phyloP scores from a whole-genome alignment of 306 rosid genomes.

The Potentilla sterilis region DNA sequence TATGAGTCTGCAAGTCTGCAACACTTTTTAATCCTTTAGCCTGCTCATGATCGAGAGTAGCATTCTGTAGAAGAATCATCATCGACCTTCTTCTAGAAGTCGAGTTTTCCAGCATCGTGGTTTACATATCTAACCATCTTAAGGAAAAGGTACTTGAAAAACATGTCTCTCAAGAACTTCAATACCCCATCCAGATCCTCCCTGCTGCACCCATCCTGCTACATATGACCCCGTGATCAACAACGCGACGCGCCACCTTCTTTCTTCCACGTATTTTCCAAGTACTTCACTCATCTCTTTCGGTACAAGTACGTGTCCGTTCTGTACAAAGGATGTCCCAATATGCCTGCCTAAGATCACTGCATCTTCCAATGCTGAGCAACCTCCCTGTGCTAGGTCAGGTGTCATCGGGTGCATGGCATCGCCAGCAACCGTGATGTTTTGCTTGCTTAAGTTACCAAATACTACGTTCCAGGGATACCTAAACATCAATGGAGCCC shows the following conservation, averaged over 20 bases:
- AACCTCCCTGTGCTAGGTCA: slow-evolving; percentile 21
- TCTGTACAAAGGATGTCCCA: too few relatives aligned
- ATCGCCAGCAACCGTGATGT: slow-evolving; percentile 25
- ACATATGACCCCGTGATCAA: slow-evolving; percentile 17
- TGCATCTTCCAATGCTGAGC: neutral
- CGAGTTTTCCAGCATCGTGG: slow-evolving; percentile 27
- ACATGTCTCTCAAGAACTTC: slow-evolving; percentile 22
- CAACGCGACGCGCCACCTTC: slow-evolving; percentile 24
- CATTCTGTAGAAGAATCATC: too few relatives aligned
- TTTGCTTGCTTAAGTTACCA: neutral
- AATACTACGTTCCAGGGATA: slow-evolving; percentile 20
- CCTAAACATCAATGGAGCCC: slow-evolving; percentile 20
- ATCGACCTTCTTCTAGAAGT: neutral
- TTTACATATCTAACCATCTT: neutral
- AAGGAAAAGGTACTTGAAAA: neutral
- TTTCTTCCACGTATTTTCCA: slow-evolving; percentile 16
- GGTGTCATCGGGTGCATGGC: slow-evolving; percentile 37
- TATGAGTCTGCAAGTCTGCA: too few relatives aligned
- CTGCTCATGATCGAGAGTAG: too few relatives aligned
- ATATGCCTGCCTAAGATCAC: too few relatives aligned
- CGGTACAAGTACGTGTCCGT: too few relatives aligned
- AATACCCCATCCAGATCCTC: slow-evolving; percentile 9
- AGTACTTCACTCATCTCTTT: neutral
- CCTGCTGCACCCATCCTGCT: slow-evolving; percentile 27
- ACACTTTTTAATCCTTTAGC: too few relatives aligned